phyloP scores from a whole-genome alignment of 805 yeast genomes.

The Kodamaea laetipori region DNA sequence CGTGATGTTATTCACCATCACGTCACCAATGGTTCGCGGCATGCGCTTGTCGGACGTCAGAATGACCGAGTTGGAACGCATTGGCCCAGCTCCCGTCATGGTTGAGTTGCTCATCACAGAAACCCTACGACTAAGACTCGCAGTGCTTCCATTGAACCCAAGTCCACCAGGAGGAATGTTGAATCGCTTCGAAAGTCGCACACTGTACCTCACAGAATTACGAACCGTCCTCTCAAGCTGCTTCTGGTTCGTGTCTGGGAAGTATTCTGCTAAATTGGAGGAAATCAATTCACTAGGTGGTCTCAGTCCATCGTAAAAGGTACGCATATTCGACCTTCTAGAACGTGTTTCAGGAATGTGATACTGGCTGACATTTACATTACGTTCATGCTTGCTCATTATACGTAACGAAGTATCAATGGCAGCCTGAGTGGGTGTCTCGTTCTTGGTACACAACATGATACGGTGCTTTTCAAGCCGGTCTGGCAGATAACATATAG shows the following conservation, averaged over 20 bases:
- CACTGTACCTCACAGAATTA: conserved; percentile 80
- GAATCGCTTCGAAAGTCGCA: conserved; percentile 52
- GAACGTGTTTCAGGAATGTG: conserved; percentile 24
- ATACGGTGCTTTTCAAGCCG: conserved; percentile 68
- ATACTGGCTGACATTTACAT: conserved; percentile 21
- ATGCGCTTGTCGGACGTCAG: conserved; percentile 6
- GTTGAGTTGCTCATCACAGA: conserved; percentile 15
- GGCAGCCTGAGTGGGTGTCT: conserved; percentile 64
- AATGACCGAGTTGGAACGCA: conserved; percentile 8
- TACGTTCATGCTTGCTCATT: conserved; percentile 29
- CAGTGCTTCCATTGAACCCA: conserved; percentile 13
- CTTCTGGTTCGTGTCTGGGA: conserved; percentile 77
- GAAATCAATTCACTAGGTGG: conserved; percentile 94
- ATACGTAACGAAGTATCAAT: conserved; percentile 56
- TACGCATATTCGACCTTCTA: conserved; percentile 31
- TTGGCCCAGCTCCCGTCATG: conserved; percentile 10
- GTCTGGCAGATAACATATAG: conserved; percentile 77
- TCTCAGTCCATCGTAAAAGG: conserved; percentile 80
- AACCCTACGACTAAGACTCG: conserved; percentile 14
- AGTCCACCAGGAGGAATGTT: conserved; percentile 20
- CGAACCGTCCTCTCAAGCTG: conserved; percentile 78
- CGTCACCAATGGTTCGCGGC: conserved; percentile 62
- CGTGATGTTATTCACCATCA: conserved; percentile 54
- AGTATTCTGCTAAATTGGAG: conserved; percentile 83
- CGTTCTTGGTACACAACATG: conserved; percentile 65